These are phyloP conservation scores for Trichoderma sp. DNA, from an alignment of 2,329 filamentous ascomycete species.

Conservation along the genomic window DNA sequence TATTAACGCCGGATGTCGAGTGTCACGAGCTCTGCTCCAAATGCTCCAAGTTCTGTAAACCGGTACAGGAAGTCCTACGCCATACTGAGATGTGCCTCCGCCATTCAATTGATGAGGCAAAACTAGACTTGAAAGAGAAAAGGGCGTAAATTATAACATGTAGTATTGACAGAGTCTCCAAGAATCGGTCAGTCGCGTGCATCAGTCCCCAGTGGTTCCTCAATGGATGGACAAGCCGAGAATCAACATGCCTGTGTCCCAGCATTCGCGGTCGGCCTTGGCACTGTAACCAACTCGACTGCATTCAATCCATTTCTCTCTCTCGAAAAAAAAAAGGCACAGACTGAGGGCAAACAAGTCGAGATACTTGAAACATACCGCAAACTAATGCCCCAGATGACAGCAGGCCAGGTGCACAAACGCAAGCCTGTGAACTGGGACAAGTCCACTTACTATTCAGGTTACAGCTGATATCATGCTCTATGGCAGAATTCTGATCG, in stretches of 20 bases:
- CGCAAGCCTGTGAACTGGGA: background rate
- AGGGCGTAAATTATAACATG: no score
- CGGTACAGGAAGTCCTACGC: background rate
- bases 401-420: background rate
- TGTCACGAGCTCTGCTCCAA: background rate
- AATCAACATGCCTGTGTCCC: background rate
- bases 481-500: background rate
- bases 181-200: background rate
- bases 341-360: background rate
- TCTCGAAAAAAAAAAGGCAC: no score
- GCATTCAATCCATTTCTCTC: background rate
- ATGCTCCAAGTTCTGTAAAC: background rate
- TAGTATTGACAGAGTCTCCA: no score
- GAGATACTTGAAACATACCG: background rate
- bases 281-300: background rate
- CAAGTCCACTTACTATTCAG: background rate
- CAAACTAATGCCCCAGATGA: background rate
- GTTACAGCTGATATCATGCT: background rate
- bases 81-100: background rate
- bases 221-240: background rate
- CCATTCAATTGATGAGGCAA: background rate
- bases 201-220: background rate
- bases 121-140: background rate
- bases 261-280: background rate
- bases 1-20: background rate